Conservation (phyloP, 2,329 filamentous ascomycete genomes). For the Orbilia brochopaga region DNA sequence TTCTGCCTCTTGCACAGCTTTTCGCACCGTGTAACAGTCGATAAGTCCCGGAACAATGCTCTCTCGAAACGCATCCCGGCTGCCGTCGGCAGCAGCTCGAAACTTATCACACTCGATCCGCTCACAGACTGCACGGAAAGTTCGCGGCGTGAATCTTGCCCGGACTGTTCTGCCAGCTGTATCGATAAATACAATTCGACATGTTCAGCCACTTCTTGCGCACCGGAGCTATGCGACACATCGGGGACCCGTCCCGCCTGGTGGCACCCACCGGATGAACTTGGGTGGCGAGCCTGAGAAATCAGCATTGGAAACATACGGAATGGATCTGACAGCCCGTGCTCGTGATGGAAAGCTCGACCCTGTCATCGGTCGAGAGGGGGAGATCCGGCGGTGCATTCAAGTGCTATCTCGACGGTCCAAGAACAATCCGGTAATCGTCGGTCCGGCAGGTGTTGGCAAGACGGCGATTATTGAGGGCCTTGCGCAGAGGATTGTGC, state of each 20-base stretch:
- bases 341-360: slow-evolving; percentile 90
- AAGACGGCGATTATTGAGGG: slow-evolving; percentile 95
- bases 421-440: slow-evolving; percentile 95
- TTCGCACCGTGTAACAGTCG: slow-evolving; percentile 12
- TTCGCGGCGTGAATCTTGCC: slow-evolving; percentile 10
- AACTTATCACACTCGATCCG: slow-evolving; percentile 37
- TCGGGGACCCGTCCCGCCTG: slow-evolving; percentile 78
- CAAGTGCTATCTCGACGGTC: slow-evolving; percentile 90
- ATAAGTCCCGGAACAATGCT: slow-evolving; percentile 23
- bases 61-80: slow-evolving; percentile 37
- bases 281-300: slow-evolving; percentile 78
- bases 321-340: slow-evolving; percentile 83
- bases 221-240: slow-evolving; percentile 61
- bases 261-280: slow-evolving; percentile 93
- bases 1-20: not conserved
- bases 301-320: slow-evolving; percentile 86
- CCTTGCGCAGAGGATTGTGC: slow-evolving; percentile 84
- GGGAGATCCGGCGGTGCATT: slow-evolving; percentile 91
- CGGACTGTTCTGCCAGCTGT: slow-evolving; percentile 28
- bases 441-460: slow-evolving; percentile 86
- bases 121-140: slow-evolving; percentile 19
- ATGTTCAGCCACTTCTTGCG: slow-evolving; percentile 54
- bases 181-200: slow-evolving; percentile 27
- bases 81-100: slow-evolving; percentile 40
- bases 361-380: slow-evolving; percentile 90